Base-by-base conservation (phyloP, 352 stramenopile species). In the Globisporangium canariense region DNA sequence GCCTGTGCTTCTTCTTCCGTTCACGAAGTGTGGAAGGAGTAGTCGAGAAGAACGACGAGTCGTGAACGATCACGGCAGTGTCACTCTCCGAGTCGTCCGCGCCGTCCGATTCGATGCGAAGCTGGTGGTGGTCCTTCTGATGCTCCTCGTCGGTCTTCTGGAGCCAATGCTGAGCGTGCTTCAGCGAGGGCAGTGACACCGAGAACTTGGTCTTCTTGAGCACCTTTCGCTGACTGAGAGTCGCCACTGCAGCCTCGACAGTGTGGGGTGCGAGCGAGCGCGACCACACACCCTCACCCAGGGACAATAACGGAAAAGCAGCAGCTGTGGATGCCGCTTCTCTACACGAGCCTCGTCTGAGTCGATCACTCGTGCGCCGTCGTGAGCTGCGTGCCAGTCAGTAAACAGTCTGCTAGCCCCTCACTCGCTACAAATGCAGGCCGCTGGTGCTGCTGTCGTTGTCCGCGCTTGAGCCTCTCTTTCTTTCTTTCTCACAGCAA, bases 141-240 rank as follows among this genome's bases (percentile, higher is more conserved):
- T 34, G 6, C 32, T 47, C 58, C 9, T 47, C 22, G 8, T 41
- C 51, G 25, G 46, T 43, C 8, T n/a, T 38, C 20, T 18, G 18
- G 22, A 58, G 13, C 36, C 36, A 40, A 22, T 40, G 22, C 47
- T 38, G 16, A 8, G 36, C 14, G 36, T 52, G 57, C 13, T 30
- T 52, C 18, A 56, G 62, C 7, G 63, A 64, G 14, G 71, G 60
- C 6, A 69, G 49, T 1, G 71, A 71, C 18, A 47, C 59, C 50
- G 65, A 78, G 41, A 79, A 71, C 54, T 57, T 68, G 57, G 68
- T 66, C 49, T 67, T 62, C 41, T 60, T 71, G 67, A 61, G 54
- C 22, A 62, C 49, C 50, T 67, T 64, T 32, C 58, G 30, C 11
- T 28, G n/a, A n/a, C 11, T 41, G 9, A 53, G 52, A 58, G 34